These are phyloP conservation scores for Saururus chinensis DNA, from an alignment of 164 flowering plant genomes.

Conservation along the genomic window DNA sequence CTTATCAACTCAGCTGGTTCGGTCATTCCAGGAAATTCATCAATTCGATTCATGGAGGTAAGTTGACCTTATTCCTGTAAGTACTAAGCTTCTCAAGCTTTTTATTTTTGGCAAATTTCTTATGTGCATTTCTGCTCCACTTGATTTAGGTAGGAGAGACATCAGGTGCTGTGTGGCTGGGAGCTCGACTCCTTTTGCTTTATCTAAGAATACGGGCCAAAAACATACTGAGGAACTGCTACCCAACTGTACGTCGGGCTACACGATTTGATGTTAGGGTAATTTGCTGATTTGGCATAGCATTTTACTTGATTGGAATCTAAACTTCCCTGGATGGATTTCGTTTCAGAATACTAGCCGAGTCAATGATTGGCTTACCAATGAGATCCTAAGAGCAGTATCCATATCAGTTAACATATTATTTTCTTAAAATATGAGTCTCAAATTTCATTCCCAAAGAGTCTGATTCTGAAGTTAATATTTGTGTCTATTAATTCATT, in stretches of 20 bases:
- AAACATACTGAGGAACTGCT: conserved; percentile 50
- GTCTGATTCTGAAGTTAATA: no score
- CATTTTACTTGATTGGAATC: neutral
- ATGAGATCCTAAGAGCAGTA: conserved; percentile 84
- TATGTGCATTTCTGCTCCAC: neutral
- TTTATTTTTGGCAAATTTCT: neutral
- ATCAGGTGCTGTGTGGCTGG: conserved; percentile 54
- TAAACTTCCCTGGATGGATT: neutral
- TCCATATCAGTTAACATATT: conserved; percentile 24
- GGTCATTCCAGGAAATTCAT: conserved; percentile 42
- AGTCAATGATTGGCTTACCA: conserved; percentile 66
- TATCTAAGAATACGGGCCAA: conserved; percentile 47
- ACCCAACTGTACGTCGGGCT: conserved; percentile 53
- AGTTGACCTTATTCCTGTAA: conserved; percentile 6
- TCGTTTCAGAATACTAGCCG: conserved; percentile 47
- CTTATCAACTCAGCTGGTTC: conserved; percentile 76
- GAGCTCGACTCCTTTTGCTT: conserved; percentile 45
- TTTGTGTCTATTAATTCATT: neutral
- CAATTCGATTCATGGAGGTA: conserved; percentile 35
- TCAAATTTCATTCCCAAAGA: no score
- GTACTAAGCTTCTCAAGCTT: neutral
- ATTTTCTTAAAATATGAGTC: neutral
- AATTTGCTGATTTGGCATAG: neutral
- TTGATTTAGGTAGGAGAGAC: conserved; percentile 49
- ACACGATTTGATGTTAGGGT: neutral